These are phyloP conservation scores for Spergularia bocconei DNA, from an alignment of 148 eudicot genomes.

Conservation along the genomic window DNA sequence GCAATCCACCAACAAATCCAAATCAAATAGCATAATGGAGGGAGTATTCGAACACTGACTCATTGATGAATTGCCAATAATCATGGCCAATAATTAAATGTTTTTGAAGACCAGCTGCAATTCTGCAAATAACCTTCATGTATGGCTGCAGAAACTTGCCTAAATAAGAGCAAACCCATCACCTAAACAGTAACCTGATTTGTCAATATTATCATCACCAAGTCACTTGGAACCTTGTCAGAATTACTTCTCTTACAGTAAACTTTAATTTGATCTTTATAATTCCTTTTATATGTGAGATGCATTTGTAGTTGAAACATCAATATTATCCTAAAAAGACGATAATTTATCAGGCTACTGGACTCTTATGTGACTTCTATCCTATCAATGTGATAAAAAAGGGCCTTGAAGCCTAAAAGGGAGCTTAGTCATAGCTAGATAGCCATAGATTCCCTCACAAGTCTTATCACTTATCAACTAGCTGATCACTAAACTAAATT, in stretches of 20 bases:
- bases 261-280: neutral
- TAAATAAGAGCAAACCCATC: neutral
- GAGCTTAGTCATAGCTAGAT: no score
- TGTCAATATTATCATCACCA: neutral
- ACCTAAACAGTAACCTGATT: neutral
- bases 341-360: no score
- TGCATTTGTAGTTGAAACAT: constrained; percentile 6
- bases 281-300: neutral
- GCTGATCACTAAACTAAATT: neutral
- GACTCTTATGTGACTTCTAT: neutral
- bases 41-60: no score
- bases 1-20: no score
- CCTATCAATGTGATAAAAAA: no score
- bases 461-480: neutral
- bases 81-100: no score
- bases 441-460: neutral
- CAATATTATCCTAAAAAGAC: neutral
- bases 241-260: neutral
- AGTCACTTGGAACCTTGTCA: neutral
- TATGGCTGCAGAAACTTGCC: neutral
- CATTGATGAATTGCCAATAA: no score
- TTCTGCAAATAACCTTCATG: no score
- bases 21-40: no score
- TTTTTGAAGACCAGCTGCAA: no score
- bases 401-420: neutral